Evolutionary conservation across 83 land plant species (phyloP).

Genomic region (Picea mariana): DNA sequence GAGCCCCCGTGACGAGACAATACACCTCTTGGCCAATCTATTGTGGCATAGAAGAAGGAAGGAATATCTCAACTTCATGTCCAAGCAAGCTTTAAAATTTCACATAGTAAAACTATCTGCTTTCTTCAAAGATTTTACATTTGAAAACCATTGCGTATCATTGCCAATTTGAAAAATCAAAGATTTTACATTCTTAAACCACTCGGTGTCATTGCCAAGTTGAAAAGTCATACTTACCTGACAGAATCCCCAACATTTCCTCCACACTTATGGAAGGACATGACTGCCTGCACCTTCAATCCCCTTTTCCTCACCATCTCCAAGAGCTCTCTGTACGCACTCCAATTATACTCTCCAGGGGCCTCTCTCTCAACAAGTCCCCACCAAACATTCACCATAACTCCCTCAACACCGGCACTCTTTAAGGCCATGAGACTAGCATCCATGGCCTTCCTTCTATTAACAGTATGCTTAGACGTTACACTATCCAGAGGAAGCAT

Average conservation of each 20-base stretch:
- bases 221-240: conserved; percentile 43
- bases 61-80: too few relatives aligned
- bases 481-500: conserved; percentile 47
- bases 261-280: conserved; percentile 90
- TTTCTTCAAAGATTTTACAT: too few relatives aligned
- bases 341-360: conserved; percentile 77
- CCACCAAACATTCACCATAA: conserved; percentile 99
- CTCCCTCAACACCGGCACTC: too few relatives aligned
- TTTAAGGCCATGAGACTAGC: too few relatives aligned
- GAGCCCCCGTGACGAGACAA: too few relatives aligned
- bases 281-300: conserved; percentile 85
- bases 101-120: too few relatives aligned
- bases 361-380: conserved; percentile 86
- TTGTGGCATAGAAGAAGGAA: too few relatives aligned
- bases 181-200: background rate
- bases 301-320: conserved; percentile 70
- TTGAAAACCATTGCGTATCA: too few relatives aligned
- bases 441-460: conserved; percentile 58
- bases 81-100: too few relatives aligned
- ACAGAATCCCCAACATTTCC: conserved; percentile 73
- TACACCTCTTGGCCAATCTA: too few relatives aligned
- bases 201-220: too few relatives aligned
- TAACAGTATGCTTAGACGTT: conserved; percentile 31
- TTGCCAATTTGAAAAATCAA: background rate
- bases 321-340: conserved; percentile 70